A percentile compares a stretch with the other conserved stretches of the same genome.
Evolutionary conservation across 2,329 filamentous ascomycete genomes (phyloP).

Genomic region (Shiraia sp.): DNA sequence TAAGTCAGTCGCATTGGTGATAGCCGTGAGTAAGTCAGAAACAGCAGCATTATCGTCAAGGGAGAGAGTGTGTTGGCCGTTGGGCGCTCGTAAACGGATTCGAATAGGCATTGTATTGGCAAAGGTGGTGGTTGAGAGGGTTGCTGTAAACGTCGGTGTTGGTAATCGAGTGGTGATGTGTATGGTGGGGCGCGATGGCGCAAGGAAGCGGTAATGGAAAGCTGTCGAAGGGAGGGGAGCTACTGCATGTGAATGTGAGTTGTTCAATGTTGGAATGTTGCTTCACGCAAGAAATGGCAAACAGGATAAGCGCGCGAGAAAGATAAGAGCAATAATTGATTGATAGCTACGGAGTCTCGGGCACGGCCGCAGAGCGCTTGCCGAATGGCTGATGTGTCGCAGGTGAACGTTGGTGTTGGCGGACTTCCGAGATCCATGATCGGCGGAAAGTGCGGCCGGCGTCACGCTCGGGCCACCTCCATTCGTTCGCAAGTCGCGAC

Average conservation of each 20-base stretch:
- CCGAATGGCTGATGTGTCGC: constrained; percentile 11
- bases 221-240: too few relatives aligned
- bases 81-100: constrained; percentile 74
- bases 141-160: too few relatives aligned
- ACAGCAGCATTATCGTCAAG: constrained; percentile 71
- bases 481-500: too few relatives aligned
- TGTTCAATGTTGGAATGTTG: too few relatives aligned
- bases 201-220: too few relatives aligned
- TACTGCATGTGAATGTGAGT: too few relatives aligned
- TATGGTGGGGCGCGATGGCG: too few relatives aligned
- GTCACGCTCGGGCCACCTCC: constrained; percentile 15
- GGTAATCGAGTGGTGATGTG: too few relatives aligned
- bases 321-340: too few relatives aligned
- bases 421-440: constrained; percentile 13
- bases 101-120: constrained; percentile 60
- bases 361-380: constrained; percentile 6
- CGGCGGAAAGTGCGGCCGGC: constrained; percentile 6
- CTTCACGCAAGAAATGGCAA: too few relatives aligned
- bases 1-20: constrained; percentile 68
- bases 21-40: constrained; percentile 61
- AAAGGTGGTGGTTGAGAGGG: too few relatives aligned
- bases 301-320: too few relatives aligned
- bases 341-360: constrained; percentile 9
- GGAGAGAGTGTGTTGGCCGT: constrained; percentile 70
- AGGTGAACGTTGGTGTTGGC: constrained; percentile 31